Percentiles rank a stretch among this genome's conserved stretches.
These are phyloP conservation scores for Ophiorrhiza pumila DNA, from an alignment of 257 asterid species.

Conservation along the genomic window DNA sequence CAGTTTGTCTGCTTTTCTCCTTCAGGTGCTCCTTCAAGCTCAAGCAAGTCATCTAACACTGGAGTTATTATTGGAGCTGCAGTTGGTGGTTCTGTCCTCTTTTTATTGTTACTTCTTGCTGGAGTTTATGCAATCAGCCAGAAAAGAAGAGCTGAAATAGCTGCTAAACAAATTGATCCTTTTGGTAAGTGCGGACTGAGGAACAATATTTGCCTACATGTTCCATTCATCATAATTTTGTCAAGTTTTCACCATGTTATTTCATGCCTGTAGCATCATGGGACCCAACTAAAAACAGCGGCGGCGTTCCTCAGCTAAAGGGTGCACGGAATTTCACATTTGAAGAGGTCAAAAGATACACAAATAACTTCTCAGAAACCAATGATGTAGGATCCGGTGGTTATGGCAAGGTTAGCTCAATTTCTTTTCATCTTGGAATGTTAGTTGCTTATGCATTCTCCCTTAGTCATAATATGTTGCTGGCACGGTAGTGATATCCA, in stretches of 20 bases:
- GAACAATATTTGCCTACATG: slow-evolving; percentile 2
- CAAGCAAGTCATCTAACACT: slow-evolving; percentile 34
- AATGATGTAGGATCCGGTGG: slow-evolving; percentile 81
- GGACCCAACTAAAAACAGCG: slow-evolving; percentile 57
- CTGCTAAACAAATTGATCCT: slow-evolving; percentile 66
- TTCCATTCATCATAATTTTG: slow-evolving; percentile 6
- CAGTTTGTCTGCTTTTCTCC: not conserved
- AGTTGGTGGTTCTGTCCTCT: slow-evolving; percentile 55
- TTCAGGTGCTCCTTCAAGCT: slow-evolving; percentile 32
- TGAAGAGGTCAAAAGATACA: slow-evolving; percentile 70
- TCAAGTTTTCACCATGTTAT: slow-evolving; percentile 9
- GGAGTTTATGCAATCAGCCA: slow-evolving; percentile 76
- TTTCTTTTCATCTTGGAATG: not conserved
- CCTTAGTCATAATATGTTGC: not conserved
- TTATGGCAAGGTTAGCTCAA: slow-evolving; percentile 70
- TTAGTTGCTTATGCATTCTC: not conserved
- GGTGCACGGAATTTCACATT: slow-evolving; percentile 70
- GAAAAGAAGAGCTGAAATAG: slow-evolving; percentile 63
- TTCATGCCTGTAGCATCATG: slow-evolving; percentile 61
- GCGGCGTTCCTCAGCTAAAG: slow-evolving; percentile 73
- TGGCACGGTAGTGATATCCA: not conserved
- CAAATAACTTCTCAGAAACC: slow-evolving; percentile 63
- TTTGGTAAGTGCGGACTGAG: slow-evolving; percentile 66
- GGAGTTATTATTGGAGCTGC: slow-evolving; percentile 64
- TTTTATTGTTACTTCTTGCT: slow-evolving; percentile 46